Conservation (phyloP, 441 rosid genomes). For the Erodium trifolium region DNA sequence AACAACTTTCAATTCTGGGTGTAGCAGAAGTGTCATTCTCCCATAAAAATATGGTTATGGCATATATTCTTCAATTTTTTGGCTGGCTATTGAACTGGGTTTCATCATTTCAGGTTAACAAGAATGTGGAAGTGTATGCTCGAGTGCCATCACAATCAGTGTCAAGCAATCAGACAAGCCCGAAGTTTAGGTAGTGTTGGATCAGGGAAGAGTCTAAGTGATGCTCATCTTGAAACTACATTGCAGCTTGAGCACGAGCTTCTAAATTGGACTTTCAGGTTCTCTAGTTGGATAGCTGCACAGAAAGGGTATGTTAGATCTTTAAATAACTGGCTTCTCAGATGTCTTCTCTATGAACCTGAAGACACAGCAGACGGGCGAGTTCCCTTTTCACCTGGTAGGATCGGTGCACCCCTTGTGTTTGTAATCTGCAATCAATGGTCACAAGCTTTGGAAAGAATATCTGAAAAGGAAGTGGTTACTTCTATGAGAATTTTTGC, state of each 20-base stretch:
- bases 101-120: constrained; percentile 42
- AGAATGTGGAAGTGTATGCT: constrained; percentile 94
- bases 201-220: constrained; percentile 51
- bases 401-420: constrained; percentile 83
- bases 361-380: constrained; percentile 81
- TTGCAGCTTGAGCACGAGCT: constrained; percentile 69
- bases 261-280: constrained; percentile 57
- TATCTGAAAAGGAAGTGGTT: constrained; percentile 83
- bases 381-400: constrained; percentile 83
- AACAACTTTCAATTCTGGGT: no score
- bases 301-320: constrained; percentile 72
- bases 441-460: constrained; percentile 66
- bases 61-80: neutral
- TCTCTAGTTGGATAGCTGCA: constrained; percentile 67
- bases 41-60: neutral
- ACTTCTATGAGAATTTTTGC: constrained; percentile 62
- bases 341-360: constrained; percentile 76
- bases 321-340: constrained; percentile 74
- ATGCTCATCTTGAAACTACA: constrained; percentile 57
- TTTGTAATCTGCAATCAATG: constrained; percentile 93
- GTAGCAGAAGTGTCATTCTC: no score
- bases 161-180: constrained; percentile 63
- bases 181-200: constrained; percentile 51
- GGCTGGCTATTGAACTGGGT: neutral
- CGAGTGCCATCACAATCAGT: constrained; percentile 77